Evolutionary conservation across 495 filamentous ascomycete genomes (phyloP).

Genomic region (Hypoxylon trugodes): DNA sequence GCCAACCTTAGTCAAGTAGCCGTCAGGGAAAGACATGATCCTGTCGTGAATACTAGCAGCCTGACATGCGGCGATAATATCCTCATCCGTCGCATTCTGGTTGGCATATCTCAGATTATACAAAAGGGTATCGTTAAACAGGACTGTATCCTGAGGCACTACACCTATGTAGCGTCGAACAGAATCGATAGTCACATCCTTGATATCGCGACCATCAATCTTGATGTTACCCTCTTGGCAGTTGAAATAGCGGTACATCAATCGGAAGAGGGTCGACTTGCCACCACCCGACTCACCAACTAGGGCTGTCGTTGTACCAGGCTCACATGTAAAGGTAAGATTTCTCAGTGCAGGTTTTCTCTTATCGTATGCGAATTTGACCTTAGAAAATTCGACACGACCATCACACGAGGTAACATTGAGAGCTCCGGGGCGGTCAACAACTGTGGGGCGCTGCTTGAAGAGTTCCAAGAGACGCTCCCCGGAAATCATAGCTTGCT

Average conservation of each 20-base stretch:
- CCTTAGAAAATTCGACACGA: constrained; percentile 83
- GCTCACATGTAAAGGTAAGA: constrained; percentile 80
- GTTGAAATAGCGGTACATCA: constrained; percentile 97
- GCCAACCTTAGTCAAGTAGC: constrained; percentile 90
- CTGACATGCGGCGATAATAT: constrained; percentile 87
- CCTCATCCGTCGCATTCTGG: constrained; percentile 81
- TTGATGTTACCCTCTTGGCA: constrained; percentile 76
- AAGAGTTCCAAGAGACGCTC: constrained; percentile 95
- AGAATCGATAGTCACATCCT: constrained; percentile 91
- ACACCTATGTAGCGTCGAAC: constrained; percentile 90
- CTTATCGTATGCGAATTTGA: constrained; percentile 88
- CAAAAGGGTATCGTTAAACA: constrained; percentile 98
- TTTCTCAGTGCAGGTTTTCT: constrained; percentile 86
- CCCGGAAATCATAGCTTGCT: constrained; percentile 95
- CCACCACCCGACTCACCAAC: constrained; percentile 97
- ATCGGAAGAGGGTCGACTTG: constrained; percentile 95
- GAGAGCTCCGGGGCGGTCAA: constrained; percentile 63
- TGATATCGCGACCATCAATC: constrained; percentile 84
- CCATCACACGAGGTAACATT: constrained; percentile 74
- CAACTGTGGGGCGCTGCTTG: constrained; percentile 85
- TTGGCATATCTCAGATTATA: constrained; percentile 96
- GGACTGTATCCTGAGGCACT: constrained; percentile 93
- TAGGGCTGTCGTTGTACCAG: constrained; percentile 93
- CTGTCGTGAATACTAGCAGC: constrained; percentile 96
- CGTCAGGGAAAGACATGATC: constrained; percentile 91